Base-by-base conservation (phyloP, 345 rosid genomes). In the Gossypium herbaceum region DNA sequence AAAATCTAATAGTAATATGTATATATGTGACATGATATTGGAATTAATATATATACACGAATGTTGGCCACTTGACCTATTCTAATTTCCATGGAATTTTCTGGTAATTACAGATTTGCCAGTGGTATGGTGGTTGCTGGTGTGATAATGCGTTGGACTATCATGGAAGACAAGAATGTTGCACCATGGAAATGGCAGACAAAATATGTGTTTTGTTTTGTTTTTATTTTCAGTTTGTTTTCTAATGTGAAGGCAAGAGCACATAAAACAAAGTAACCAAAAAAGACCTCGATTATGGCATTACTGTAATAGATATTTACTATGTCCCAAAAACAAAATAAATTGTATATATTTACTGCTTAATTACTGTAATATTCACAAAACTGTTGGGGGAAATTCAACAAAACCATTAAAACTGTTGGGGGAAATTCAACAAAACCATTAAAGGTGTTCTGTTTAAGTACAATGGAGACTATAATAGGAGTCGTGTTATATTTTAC, bases 101-200 rank as follows among this genome's bases (percentile, higher is more conserved):
- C 25, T 29, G 0, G 0, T 60, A 61, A 61, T 62, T 62, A 50
- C 61, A 60, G 76, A 73, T 73, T 61, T 73, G 60, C 71, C 61
- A 27, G 27, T 17, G 39, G n/a, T 34, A 9, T 55, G 27, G 20
- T 73, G 41, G 20, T 47, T 25, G 48, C 39, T 73, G 71, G 65
- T 41, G 56, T 62, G 72, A 41, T 34, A 34, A 43, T 17, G 65
- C n/a, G 20, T 34, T 41, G 79, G 66, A 71, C 19, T 1, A 68
- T 76, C 57, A 66, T 77, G 79, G 77, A 43, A 48, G 84, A 72
- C 76, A 67, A 71, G 68, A 73, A 74, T 43, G 24, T 78, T 71
- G 73, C 58, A 72, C 39, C 11, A 52, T 62, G 10, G 13, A 19
- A 78, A 78, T 85, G 88, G 85, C 84, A 78, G 85, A 80, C 85